These are phyloP conservation scores for Inosperma sp. DNA, from an alignment of 768 basidiomycete genomes.

Conservation along the genomic window DNA sequence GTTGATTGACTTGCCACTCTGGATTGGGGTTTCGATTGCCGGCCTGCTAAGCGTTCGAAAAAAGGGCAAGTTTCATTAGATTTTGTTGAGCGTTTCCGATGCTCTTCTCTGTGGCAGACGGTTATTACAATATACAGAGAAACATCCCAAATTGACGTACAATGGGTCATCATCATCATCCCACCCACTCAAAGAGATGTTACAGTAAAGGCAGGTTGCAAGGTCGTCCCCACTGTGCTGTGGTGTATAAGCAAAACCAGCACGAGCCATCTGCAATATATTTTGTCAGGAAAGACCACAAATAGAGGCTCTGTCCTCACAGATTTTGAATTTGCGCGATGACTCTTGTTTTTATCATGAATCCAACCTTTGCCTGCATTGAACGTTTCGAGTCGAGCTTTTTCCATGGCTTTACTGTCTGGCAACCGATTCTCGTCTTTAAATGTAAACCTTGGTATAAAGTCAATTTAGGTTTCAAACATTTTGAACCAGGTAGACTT, in stretches of 20 bases:
- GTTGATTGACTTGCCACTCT: slow-evolving; percentile 23
- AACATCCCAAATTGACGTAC: slow-evolving; percentile 49
- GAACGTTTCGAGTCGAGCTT: slow-evolving; percentile 67
- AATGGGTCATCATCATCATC: slow-evolving; percentile 80
- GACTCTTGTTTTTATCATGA: slow-evolving; percentile 56
- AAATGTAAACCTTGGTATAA: slow-evolving; percentile 49
- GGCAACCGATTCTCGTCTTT: slow-evolving; percentile 60
- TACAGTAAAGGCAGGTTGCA: slow-evolving; percentile 83
- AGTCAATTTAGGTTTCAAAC: slow-evolving; percentile 6
- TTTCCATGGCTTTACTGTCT: slow-evolving; percentile 62
- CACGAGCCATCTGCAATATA: slow-evolving; percentile 69
- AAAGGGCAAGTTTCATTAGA: slow-evolving; percentile 40
- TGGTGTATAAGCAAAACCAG: slow-evolving; percentile 83
- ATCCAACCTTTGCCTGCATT: slow-evolving; percentile 54
- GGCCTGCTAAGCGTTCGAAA: slow-evolving; percentile 26
- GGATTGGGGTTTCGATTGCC: slow-evolving; percentile 20
- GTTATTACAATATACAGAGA: slow-evolving; percentile 1
- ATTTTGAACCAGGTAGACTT: slow-evolving; percentile 18
- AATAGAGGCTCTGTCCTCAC: slow-evolving; percentile 29
- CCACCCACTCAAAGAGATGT: slow-evolving; percentile 79
- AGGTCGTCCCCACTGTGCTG: slow-evolving; percentile 67
- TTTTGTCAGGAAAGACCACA: neutral
- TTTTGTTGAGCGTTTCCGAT: slow-evolving; percentile 60
- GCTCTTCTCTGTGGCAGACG: slow-evolving; percentile 55
- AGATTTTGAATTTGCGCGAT: slow-evolving; percentile 69